Base-by-base conservation (phyloP, 176 grass and related monocot genomes). In the Saccharum officinarum region DNA sequence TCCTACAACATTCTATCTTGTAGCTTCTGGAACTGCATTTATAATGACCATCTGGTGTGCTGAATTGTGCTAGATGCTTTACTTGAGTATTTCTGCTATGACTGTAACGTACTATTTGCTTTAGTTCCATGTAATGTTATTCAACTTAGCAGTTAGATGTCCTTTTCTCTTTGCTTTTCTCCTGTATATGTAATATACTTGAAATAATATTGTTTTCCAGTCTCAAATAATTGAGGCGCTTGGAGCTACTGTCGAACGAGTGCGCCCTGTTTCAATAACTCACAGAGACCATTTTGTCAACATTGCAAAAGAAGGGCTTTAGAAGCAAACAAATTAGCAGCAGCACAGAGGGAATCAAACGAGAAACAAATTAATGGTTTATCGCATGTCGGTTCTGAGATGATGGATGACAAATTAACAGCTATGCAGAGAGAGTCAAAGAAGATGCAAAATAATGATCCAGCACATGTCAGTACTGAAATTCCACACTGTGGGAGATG, bases 241-340 rank as follows among this genome's bases (percentile, higher is more conserved):
- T 78, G 91, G 93, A 95, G 97, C 97, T 76, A 92, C 83, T 2
- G 90, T 98, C 40, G 96, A 98, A 89, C 88, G 91, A 88, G 93
- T 95, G 65, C 80, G 93, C 17, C 96, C 93, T 69, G 93, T 98
- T 92, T 95, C 97, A 18, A 96, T 98, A 71, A 88, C 97, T 54
- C 93, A 98, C 79, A 89, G 73, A 85, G 93, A 96, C 45, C 88
- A 94, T 90, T 99, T 92, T 86, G 97, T 98, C 71, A 99, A 99
- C 87, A 84, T 99, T 82, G 92, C 97, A 94, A 89, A 91, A 87
- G 97, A 87, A 95, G 93, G 70, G 97, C 91, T 71, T 84, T 85
- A 36, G 91, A 98, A 89, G 91, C 88, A 28, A 95, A 92, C 75
- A 74, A 66, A 67, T 82, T 80, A 67, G 83, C 82, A 86, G 46